Evolutionary conservation across 768 basidiomycete genomes (phyloP), one percentile per base, ranked within the genome.

Genomic region (Naganishia friedmannii): DNA sequence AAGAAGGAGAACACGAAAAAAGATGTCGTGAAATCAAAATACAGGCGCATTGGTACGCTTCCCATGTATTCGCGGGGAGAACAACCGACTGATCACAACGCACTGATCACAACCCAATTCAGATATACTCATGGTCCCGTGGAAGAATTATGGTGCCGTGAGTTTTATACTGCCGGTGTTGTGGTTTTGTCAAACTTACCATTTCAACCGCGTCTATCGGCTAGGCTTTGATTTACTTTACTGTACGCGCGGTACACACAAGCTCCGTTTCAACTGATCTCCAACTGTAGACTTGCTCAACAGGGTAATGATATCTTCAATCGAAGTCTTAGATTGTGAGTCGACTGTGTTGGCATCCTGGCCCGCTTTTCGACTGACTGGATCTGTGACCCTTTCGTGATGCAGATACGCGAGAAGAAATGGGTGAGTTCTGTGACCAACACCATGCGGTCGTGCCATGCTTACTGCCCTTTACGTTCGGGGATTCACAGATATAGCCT

Each of bases 401-500:
- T 23, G n/a, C 60, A 63, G 60, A 29, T 29, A 42, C 28, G 60
- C 60, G 1, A 63, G 60, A 45, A 51, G 28, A 65, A 67, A 26
- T 55, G 65, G 58, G 68, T 65, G n/a, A 55, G 34, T 42, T 6
- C 17, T 23, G 4, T 19, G 42, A 26, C 45, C 6, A 19, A 34
- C 10, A 60, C 39, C 29, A 53, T 53, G 19, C 34, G 69, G 31
- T 26, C 19, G 23, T 13, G 32, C 19, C 32, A 7, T 19, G 31
- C 13, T 29, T 51, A 53, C 37, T 39, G 8, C 17, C 65, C 34
- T 68, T 10, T 37, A 53, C 68, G 31, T 66, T 13, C 48, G 60
- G 74, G 93, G 91, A 95, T 95, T 82, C 85, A 89, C 77, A 91
- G 92, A 0, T 92, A 88, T 80, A 90, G 89, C 15, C 84, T 97